Conservation (phyloP, 176 grass and related monocot species). For the Carex pumila region DNA sequence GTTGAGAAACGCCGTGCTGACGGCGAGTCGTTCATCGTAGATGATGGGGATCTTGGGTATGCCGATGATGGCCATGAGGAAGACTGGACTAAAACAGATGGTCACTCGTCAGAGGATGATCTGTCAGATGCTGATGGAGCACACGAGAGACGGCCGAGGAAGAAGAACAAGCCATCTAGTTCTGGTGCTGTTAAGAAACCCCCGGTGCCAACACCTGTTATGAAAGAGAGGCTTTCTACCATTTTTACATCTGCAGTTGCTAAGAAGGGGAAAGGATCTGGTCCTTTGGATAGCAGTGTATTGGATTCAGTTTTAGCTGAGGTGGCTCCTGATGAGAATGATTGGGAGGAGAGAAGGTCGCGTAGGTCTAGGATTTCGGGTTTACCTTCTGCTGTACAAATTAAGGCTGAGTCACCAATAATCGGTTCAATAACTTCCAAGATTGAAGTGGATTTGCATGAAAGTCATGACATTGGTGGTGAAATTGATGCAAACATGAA, state of each 20-base stretch:
- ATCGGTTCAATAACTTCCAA: slow-evolving; percentile 23
- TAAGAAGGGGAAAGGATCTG: slow-evolving; percentile 50
- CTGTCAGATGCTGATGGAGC: slow-evolving; percentile 32
- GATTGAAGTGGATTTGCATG: slow-evolving; percentile 12
- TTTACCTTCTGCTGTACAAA: slow-evolving; percentile 1
- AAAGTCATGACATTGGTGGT: slow-evolving; percentile 19
- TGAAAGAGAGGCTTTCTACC: slow-evolving; percentile 52
- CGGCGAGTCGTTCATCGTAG: slow-evolving; percentile 62
- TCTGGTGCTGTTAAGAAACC: slow-evolving; percentile 45
- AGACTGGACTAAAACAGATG: slow-evolving; percentile 63
- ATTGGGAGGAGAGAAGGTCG: slow-evolving; percentile 62
- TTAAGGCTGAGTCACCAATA: slow-evolving; percentile 24
- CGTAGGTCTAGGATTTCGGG: slow-evolving; percentile 26
- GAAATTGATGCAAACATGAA: slow-evolving; percentile 25
- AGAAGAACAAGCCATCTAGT: slow-evolving; percentile 48
- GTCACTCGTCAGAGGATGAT: slow-evolving; percentile 62
- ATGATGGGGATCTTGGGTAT: slow-evolving; percentile 87
- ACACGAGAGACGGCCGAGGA: slow-evolving; percentile 35
- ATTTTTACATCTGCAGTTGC: slow-evolving; percentile 71
- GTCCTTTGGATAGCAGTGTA: slow-evolving; percentile 44
- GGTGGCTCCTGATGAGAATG: slow-evolving; percentile 65
- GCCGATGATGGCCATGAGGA: slow-evolving; percentile 87
- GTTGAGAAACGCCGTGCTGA: slow-evolving; percentile 65
- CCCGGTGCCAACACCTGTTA: slow-evolving; percentile 36
- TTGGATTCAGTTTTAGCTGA: slow-evolving; percentile 84